Evolutionary conservation across 495 filamentous ascomycete species (phyloP).

Genomic region (Neurospora sp.): DNA sequence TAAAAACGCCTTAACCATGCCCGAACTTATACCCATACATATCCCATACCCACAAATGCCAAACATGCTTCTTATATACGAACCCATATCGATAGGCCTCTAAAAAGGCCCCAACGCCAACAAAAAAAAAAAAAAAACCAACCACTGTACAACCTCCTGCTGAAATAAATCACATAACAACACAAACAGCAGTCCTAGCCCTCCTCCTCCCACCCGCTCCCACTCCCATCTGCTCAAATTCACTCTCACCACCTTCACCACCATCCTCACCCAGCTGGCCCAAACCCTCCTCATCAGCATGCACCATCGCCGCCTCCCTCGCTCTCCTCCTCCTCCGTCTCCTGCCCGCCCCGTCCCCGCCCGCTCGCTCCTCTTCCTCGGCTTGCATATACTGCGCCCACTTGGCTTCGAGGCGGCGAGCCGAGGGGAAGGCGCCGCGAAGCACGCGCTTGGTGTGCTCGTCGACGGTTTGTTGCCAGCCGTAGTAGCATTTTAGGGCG

Average conservation of each 20-base stretch:
- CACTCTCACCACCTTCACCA: too few species aligned
- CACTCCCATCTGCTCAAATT: background rate
- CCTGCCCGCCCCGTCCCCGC: slow-evolving; percentile 44
- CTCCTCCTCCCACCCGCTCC: slow-evolving; percentile 30
- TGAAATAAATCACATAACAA: slow-evolving; percentile 34
- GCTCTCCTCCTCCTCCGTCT: slow-evolving; percentile 63
- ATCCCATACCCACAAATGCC: background rate
- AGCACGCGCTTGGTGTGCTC: slow-evolving; percentile 82
- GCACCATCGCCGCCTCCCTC: slow-evolving; percentile 62
- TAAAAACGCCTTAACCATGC: background rate
- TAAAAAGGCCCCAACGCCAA: background rate
- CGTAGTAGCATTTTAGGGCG: slow-evolving; percentile 83
- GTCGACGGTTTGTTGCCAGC: slow-evolving; percentile 88
- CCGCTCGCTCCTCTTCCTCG: slow-evolving; percentile 60
- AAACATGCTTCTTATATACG: background rate
- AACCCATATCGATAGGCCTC: background rate
- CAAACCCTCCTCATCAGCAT: slow-evolving; percentile 65
- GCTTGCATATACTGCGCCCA: slow-evolving; percentile 95
- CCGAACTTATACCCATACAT: background rate
- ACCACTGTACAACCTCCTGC: background rate
- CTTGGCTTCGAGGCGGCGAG: slow-evolving; percentile 67
- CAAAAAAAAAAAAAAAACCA: background rate
- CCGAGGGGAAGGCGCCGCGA: slow-evolving; percentile 58
- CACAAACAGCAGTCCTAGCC: slow-evolving; percentile 42
- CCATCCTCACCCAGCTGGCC: slow-evolving; percentile 44